Conservation (phyloP, 2,329 filamentous ascomycete species). For the Tolypocladium album region DNA sequence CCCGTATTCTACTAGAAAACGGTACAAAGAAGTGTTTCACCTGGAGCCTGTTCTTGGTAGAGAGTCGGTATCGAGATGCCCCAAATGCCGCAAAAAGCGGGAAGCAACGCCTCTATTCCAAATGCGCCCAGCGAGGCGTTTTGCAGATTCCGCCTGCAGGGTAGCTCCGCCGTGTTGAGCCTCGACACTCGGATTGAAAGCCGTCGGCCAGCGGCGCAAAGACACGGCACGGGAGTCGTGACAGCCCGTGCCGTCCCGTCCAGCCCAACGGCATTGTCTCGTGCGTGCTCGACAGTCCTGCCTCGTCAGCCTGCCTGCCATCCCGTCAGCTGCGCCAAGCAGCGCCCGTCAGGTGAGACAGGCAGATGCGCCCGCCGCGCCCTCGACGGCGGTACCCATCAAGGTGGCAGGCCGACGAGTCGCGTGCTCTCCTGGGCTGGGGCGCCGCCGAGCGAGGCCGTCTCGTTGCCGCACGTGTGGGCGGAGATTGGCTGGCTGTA, state of each 20-base stretch:
- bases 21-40: too few relatives aligned
- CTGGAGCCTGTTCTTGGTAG: too few relatives aligned
- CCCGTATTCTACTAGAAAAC: background rate
- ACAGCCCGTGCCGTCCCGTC: background rate
- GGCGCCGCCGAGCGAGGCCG: constrained; percentile 1
- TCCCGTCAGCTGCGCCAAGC: background rate
- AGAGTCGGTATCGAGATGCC: too few relatives aligned
- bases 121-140: too few relatives aligned
- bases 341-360: background rate
- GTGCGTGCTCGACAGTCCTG: background rate
- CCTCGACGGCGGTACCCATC: background rate
- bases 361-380: background rate
- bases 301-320: background rate
- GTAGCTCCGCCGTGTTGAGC: too few relatives aligned
- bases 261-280: background rate
- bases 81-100: too few relatives aligned
- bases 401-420: background rate
- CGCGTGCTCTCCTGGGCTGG: background rate
- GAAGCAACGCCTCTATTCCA: too few relatives aligned
- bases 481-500: constrained; percentile 7
- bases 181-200: too few relatives aligned
- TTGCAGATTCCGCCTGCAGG: too few relatives aligned
- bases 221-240: background rate
- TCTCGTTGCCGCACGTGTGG: constrained; percentile 10
- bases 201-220: background rate